Conservation (phyloP, 2,329 filamentous ascomycete species). For the Phialemoniopsis sp. region DNA sequence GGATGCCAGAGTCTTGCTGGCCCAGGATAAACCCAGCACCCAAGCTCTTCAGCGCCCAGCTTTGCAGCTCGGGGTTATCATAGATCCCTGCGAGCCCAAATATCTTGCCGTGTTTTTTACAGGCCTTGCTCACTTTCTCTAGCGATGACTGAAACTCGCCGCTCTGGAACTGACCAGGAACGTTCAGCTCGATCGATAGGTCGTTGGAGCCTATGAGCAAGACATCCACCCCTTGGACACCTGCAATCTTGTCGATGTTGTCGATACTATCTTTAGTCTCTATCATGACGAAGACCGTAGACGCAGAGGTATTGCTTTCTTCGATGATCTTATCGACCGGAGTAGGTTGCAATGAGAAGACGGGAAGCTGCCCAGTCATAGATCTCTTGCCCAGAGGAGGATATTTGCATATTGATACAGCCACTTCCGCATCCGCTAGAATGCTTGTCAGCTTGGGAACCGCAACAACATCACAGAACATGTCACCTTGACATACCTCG, state of each 20-base stretch:
- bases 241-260: slow-evolving; percentile 21
- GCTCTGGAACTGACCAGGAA: slow-evolving; percentile 14
- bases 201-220: slow-evolving; percentile 25
- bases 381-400: slow-evolving; percentile 15
- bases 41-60: slow-evolving; percentile 11
- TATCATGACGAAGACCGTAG: slow-evolving; percentile 20
- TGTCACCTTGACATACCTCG: slow-evolving; percentile 4
- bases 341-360: slow-evolving; percentile 17
- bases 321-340: slow-evolving; percentile 12
- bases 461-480: too few relatives aligned
- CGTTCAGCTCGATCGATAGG: slow-evolving; percentile 17
- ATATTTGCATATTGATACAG: slow-evolving; percentile 19
- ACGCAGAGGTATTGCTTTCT: slow-evolving; percentile 14
- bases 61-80: slow-evolving; percentile 9
- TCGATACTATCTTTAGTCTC: slow-evolving; percentile 17
- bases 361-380: slow-evolving; percentile 15
- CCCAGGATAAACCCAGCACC: slow-evolving; percentile 11
- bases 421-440: slow-evolving; percentile 16
- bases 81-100: slow-evolving; percentile 18
- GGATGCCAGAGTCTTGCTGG: slow-evolving; percentile 12
- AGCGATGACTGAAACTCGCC: slow-evolving; percentile 10
- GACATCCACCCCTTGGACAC: slow-evolving; percentile 21
- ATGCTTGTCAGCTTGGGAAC: too few relatives aligned
- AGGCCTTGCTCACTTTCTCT: slow-evolving; percentile 10
- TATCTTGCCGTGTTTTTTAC: slow-evolving; percentile 13